A percentile compares a stretch with the other conserved stretches of the same genome.
These are phyloP conservation scores for Alternaria conjuncta DNA, from an alignment of 2,329 filamentous ascomycete genomes.

Conservation along the genomic window DNA sequence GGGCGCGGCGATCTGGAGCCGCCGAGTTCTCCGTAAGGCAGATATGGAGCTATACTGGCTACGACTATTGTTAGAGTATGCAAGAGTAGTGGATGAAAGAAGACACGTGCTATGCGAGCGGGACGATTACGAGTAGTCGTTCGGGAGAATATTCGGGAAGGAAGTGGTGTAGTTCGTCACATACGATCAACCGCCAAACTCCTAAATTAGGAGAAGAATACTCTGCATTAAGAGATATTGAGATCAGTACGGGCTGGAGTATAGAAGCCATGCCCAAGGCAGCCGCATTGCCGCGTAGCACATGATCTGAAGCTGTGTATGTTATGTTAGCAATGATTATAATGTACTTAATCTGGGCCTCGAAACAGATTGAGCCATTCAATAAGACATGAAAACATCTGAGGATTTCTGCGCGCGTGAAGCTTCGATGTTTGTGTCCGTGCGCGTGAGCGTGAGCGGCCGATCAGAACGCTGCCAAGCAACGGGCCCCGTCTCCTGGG, in stretches of 20 bases:
- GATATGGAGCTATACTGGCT: conserved; percentile 1
- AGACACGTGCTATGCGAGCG: background rate
- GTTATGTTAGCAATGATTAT: background rate
- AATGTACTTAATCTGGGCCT: background rate
- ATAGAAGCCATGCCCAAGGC: background rate
- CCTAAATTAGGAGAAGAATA: background rate
- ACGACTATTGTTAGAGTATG: background rate
- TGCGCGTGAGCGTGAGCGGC: background rate
- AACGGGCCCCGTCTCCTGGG: background rate
- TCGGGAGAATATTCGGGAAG: background rate
- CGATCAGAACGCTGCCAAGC: background rate
- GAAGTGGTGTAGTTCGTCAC: background rate
- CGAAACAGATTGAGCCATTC: background rate
- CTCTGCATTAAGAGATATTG: background rate
- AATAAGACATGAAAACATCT: background rate
- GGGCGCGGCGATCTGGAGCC: background rate
- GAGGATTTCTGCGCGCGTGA: background rate
- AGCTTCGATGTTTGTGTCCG: too few species aligned
- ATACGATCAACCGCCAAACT: background rate
- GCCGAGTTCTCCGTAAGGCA: background rate
- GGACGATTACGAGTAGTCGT: background rate
- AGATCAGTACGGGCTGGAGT: too few species aligned
- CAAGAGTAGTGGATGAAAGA: background rate
- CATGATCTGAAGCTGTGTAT: background rate
- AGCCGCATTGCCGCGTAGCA: background rate